Percentiles rank a stretch among this genome's conserved stretches.
phyloP scores from a whole-genome alignment of 176 grass and related monocot genomes.

The Neostapfia colusana region DNA sequence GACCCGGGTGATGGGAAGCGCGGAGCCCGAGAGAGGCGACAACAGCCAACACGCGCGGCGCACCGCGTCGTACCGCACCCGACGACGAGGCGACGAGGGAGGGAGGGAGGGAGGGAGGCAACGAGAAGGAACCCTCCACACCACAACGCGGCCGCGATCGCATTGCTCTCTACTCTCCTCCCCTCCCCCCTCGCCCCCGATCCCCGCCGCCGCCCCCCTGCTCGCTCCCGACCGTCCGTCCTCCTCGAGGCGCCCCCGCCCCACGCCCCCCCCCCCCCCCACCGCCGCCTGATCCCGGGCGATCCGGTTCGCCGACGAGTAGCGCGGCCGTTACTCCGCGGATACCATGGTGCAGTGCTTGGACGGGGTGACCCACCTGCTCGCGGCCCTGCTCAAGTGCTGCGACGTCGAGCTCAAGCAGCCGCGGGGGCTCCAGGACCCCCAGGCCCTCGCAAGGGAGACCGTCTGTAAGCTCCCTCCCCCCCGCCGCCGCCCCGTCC shows the following conservation, averaged over 20 bases:
- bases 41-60: not conserved
- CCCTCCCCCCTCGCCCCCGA: not conserved
- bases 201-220: not conserved
- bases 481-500: not conserved
- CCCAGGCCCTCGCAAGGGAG: conserved; percentile 76
- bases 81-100: not conserved
- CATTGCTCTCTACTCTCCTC: not conserved
- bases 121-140: too few relatives aligned
- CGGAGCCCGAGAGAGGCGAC: not conserved
- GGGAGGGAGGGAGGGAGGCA: not conserved
- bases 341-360: conserved; percentile 93
- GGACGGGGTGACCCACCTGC: conserved; percentile 70
- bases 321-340: not conserved
- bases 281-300: not conserved
- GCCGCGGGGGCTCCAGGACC: conserved; percentile 70
- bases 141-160: not conserved
- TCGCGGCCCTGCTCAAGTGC: conserved; percentile 67
- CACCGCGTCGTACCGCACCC: not conserved
- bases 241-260: not conserved
- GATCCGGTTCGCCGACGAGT: conserved; percentile 7
- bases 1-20: not conserved
- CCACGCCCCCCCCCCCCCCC: too few relatives aligned
- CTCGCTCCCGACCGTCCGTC: not conserved
- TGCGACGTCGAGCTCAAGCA: conserved; percentile 79
- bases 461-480: conserved; percentile 72